phyloP scores from a whole-genome alignment of 116 monocot species.

The Phalaenopsis hybrid region DNA sequence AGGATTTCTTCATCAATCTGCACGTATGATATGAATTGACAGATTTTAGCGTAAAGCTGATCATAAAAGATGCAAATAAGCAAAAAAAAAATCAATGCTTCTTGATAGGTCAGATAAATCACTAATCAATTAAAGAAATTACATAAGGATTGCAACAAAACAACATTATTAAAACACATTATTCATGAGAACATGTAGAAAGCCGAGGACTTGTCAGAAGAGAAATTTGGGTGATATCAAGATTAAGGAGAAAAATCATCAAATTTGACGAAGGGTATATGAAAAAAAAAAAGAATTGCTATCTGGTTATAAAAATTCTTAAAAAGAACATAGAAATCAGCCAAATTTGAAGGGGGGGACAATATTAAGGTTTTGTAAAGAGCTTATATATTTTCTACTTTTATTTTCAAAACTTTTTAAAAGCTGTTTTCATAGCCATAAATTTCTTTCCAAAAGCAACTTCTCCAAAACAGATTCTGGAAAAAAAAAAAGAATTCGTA shows the following conservation, averaged over 20 bases:
- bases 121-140: not conserved
- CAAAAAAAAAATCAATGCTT: not conserved
- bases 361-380: too few relatives aligned
- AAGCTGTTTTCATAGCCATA: too few relatives aligned
- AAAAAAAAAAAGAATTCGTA: too few relatives aligned
- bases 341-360: not conserved
- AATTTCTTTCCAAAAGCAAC: too few relatives aligned
- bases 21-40: not conserved
- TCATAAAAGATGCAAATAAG: not conserved
- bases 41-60: not conserved
- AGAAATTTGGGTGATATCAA: not conserved
- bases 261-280: not conserved
- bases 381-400: too few relatives aligned
- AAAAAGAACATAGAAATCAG: not conserved
- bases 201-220: not conserved
- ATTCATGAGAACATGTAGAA: not conserved
- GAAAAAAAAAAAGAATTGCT: not conserved
- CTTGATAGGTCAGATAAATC: not conserved
- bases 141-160: not conserved
- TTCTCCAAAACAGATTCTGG: too few relatives aligned
- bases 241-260: not conserved
- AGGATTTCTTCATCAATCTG: constrained; percentile 31
- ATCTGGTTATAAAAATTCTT: not conserved
- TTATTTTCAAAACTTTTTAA: too few relatives aligned
- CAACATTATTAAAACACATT: not conserved